Conservation (phyloP, 495 filamentous ascomycete species). For the Parathielavia hyrcaniae region DNA sequence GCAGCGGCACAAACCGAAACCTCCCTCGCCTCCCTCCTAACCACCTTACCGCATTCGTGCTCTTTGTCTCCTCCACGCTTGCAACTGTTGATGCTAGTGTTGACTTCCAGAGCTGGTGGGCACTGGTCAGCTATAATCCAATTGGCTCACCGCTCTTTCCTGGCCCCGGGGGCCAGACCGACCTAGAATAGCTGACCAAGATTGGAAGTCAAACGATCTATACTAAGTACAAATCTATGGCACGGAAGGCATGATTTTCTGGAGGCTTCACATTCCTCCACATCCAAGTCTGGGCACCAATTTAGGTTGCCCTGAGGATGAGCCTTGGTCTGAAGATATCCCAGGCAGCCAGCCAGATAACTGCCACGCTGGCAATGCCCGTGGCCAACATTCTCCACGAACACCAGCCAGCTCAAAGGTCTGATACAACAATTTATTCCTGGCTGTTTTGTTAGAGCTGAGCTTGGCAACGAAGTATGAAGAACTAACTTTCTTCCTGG, state of each 20-base stretch:
- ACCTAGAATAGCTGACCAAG: no score
- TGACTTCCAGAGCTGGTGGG: neutral
- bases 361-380: neutral
- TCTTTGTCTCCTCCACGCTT: no score
- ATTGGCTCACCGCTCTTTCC: constrained; percentile 16
- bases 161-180: neutral
- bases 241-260: constrained; percentile 6
- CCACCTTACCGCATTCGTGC: no score
- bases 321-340: no score
- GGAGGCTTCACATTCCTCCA: neutral
- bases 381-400: neutral
- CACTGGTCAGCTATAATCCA: neutral
- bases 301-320: neutral
- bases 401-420: no score
- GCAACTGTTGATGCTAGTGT: neutral
- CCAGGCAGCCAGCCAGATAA: neutral
- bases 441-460: no score
- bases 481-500: no score
- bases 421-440: no score
- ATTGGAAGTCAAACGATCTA: no score
- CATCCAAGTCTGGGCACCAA: neutral
- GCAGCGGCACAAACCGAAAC: neutral
- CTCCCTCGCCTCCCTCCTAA: no score
- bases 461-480: no score
- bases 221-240: neutral